Conservation (phyloP, 2,329 filamentous ascomycete genomes). For the Hymenoscyphus fructigenus region DNA sequence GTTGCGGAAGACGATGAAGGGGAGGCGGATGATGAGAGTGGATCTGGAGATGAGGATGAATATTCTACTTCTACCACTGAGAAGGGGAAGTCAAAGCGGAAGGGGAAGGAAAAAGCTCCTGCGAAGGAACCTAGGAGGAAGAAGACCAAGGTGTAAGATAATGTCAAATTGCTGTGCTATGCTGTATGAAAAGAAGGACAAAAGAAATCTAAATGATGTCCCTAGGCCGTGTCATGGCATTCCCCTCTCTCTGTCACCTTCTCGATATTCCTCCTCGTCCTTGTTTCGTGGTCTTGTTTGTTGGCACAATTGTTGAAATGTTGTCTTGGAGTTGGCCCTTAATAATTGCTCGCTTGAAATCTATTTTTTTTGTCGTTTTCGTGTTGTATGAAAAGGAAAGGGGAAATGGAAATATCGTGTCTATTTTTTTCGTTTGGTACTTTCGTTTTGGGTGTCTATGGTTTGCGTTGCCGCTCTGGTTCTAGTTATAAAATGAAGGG, state of each 20-base stretch:
- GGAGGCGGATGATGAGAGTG: constrained; percentile 18
- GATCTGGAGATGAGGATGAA: constrained; percentile 15
- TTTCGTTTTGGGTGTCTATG: neutral
- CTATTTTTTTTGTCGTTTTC: neutral
- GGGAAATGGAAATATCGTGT: neutral
- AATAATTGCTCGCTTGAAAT: neutral
- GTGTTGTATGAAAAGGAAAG: neutral
- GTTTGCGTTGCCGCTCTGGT: neutral
- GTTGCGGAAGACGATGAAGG: constrained; percentile 4
- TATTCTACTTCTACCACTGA: constrained; percentile 9
- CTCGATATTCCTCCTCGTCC: neutral
- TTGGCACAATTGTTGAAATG: neutral
- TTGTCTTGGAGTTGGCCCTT: neutral
- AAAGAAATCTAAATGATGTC: neutral
- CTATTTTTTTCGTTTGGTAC: neutral
- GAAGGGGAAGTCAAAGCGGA: constrained; percentile 12
- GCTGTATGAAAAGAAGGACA: neutral
- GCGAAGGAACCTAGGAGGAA: constrained; percentile 14
- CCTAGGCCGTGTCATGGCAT: neutral
- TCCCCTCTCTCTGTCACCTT: neutral
- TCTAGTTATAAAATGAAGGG: no score
- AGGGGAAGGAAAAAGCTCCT: constrained; percentile 11
- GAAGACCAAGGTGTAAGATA: constrained; percentile 10
- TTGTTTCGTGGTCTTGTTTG: neutral
- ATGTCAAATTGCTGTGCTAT: neutral